These are phyloP conservation scores for Wallacemonas sp. DNA, from an alignment of 208 protist genomes.

Conservation along the genomic window DNA sequence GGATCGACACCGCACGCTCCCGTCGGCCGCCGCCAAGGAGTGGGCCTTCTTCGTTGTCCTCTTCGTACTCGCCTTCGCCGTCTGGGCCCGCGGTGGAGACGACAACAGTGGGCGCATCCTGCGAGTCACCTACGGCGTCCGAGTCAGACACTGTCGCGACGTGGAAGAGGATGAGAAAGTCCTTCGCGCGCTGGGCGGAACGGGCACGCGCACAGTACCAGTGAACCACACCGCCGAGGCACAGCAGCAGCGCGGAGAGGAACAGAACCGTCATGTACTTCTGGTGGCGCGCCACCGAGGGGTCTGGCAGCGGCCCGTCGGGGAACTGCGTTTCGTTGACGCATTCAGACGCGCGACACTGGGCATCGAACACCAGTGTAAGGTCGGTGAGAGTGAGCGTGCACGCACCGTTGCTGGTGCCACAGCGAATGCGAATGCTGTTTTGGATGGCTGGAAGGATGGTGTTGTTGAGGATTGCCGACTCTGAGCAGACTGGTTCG, in stretches of 20 bases:
- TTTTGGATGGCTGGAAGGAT: constrained; percentile 68
- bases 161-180: constrained; percentile 67
- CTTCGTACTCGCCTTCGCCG: constrained; percentile 5
- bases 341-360: constrained; percentile 75
- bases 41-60: neutral
- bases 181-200: constrained; percentile 24
- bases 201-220: constrained; percentile 29
- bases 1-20: constrained; percentile 15
- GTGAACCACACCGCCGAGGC: constrained; percentile 27
- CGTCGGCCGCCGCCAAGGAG: neutral
- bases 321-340: constrained; percentile 57
- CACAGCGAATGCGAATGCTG: constrained; percentile 51
- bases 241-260: constrained; percentile 24
- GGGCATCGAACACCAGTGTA: constrained; percentile 55
- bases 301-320: constrained; percentile 11
- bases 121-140: constrained; percentile 2
- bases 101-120: neutral
- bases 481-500: constrained; percentile 64
- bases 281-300: constrained; percentile 17
- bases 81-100: neutral
- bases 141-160: constrained; percentile 8
- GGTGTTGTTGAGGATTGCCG: constrained; percentile 27
- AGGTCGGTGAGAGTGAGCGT: constrained; percentile 59
- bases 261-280: constrained; percentile 26
- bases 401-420: constrained; percentile 26